A percentile compares a stretch with the other conserved stretches of the same genome.
phyloP scores from a whole-genome alignment of 2,329 filamentous ascomycete genomes.

The Diaporthe amygdali region DNA sequence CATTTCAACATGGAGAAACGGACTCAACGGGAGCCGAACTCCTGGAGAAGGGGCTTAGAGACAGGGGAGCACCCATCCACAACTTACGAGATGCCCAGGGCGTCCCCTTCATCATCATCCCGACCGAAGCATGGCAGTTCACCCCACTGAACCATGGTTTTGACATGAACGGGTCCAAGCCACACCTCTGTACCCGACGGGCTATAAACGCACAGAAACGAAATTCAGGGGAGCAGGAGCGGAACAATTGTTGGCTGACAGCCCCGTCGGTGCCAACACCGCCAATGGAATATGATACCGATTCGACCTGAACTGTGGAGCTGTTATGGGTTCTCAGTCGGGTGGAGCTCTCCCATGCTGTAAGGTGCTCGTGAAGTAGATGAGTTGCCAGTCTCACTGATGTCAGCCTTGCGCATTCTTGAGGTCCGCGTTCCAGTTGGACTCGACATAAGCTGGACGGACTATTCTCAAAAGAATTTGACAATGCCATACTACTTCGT shows the following conservation, averaged over 20 bases:
- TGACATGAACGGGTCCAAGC: neutral
- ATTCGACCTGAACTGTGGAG: neutral
- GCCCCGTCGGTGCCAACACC: neutral
- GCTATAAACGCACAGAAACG: neutral
- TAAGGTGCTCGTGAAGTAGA: neutral
- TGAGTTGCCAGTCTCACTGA: neutral
- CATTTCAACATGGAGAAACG: neutral
- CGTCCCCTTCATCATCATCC: neutral
- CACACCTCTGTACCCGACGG: neutral
- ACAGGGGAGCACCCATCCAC: neutral
- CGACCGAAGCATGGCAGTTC: neutral
- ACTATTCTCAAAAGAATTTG: neutral
- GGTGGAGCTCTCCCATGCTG: neutral
- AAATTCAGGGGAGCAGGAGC: slow-evolving; percentile 1
- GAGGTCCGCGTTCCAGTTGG: neutral
- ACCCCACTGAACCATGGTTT: neutral
- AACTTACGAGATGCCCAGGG: neutral
- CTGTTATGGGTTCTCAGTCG: neutral
- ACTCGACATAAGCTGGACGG: neutral
- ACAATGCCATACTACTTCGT: neutral
- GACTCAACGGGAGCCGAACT: neutral
- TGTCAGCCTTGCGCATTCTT: neutral
- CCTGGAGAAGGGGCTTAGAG: neutral
- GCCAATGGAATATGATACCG: neutral
- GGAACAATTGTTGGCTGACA: neutral